Evolutionary conservation across 345 rosid genomes (phyloP), one percentile per base, ranked within the genome.

Genomic region (Syzygium aqueum): DNA sequence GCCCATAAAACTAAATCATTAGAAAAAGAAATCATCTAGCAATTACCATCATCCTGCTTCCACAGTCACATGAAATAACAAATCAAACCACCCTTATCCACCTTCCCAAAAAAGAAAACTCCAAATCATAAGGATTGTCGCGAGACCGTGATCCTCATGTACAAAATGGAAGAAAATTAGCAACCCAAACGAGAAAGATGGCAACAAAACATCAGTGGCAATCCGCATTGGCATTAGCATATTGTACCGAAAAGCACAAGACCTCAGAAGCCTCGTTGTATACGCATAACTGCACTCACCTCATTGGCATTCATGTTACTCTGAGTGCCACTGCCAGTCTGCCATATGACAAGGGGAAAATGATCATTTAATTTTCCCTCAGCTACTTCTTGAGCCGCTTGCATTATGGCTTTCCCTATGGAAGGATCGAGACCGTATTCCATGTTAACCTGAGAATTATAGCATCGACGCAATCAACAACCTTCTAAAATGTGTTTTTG

Each of bases 271-370:
- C 82, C 82, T 73, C 37, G 15, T 9, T 73, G 82, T 37, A 37
- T 73, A 16, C 12, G 12, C 37, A 73, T 37, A 73, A 73, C n/a
- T 3, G 57, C 13, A 87, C 86, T 19, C 7, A 97, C 99, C 99
- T 97, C 99, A 88, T 97, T 97, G 84, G 99, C 99, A 89, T 97
- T 97, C 99, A 97, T 97, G 90, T 97, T 97, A 91, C 99, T 96
- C 90, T 97, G 99, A 89, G 99, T 97, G 50, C 99, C 99, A 89
- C 99, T 97, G 85, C 99, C 99, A 87, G 99, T 96, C 93, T 97
- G 99, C 99, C 99, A 97, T 8, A 96, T 94, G 67, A 97, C 97
- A 85, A 97, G 99, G 0, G 98, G 98, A 56, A 97, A 97, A 87
- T 96, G 99, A 90, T 96, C 98, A 23, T 90, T 95, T 53, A 97